Base-by-base conservation (phyloP, 2,329 filamentous ascomycete genomes). In the Claviceps monticola region DNA sequence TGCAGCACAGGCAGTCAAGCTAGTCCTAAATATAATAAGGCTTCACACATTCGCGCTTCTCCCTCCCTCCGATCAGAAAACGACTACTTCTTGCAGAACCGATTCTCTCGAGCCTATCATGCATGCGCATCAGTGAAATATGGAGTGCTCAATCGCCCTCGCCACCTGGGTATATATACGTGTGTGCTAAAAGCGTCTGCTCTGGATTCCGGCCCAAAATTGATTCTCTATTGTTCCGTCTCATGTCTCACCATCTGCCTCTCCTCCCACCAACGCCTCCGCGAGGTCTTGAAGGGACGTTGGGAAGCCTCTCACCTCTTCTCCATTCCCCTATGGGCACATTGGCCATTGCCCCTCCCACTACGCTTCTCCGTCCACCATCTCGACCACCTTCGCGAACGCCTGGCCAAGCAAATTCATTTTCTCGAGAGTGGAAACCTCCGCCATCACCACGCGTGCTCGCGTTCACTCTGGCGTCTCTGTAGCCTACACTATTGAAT, bases 251-350 rank as follows among this genome's bases (percentile, higher is more conserved):
- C 61, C 66, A 62, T n/a, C 63, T 58, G 34, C 60, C 60, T 34
- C 51, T 37, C 11, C 47, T 51, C 46, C 59, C 55, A 13, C 62
- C 62, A 19, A 46, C 52, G 47, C 59, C 57, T 14, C 62, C 63
- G 36, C 62, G 59, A 19, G 58, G 46, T 50, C 62, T 57, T n/a
- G 56, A 56, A n/a, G 60, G 70, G 36, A 70, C 71, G 38, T 80
- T 74, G 2, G 82, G 82, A 48, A 83, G 61, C 51, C 71, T 73
- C 61, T 85, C 82, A 0, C 83, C 83, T 57, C 82, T 74, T 56
- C 79, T 74, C 82, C 82, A 86, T 59, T 85, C 82, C 1, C 82
- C 82, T 44, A 65, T 65, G 0, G 79, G 61, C 65, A 68, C 68
- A 16, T 55, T 62, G 43, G 61, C 62, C 6, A 67, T 68, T 19